These are phyloP conservation scores for Tetracladium setigerum DNA, from an alignment of 495 filamentous ascomycete genomes.

Conservation along the genomic window DNA sequence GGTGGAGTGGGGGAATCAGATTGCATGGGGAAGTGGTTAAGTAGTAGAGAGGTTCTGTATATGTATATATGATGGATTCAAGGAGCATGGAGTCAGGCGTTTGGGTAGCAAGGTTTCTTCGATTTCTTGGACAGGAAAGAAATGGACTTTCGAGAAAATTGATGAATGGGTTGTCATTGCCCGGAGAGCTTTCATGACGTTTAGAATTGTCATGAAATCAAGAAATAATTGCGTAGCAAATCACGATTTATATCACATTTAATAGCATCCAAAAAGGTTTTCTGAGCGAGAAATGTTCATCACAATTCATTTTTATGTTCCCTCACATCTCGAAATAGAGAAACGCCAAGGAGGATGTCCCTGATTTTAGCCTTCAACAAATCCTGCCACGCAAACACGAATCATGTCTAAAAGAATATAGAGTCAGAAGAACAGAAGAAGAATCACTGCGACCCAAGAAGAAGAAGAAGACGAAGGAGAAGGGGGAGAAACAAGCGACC, in stretches of 20 bases:
- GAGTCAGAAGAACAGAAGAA: neutral
- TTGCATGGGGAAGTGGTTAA: neutral
- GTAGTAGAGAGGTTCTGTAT: too few relatives aligned
- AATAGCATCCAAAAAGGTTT: too few relatives aligned
- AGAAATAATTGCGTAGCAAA: too few relatives aligned
- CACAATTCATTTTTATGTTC: conserved; percentile 10
- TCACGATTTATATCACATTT: too few relatives aligned
- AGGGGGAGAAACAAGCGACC: too few relatives aligned
- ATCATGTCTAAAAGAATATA: neutral
- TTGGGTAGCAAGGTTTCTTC: conserved; percentile 4
- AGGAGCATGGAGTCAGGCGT: neutral
- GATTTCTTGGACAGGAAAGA: neutral
- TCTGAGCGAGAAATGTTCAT: conserved; percentile 4
- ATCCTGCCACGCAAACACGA: too few relatives aligned
- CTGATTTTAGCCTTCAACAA: conserved; percentile 11
- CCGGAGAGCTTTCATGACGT: too few relatives aligned
- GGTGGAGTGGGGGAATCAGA: neutral
- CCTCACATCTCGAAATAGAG: conserved; percentile 1
- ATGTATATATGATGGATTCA: neutral
- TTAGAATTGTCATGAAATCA: neutral
- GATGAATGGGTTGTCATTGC: neutral
- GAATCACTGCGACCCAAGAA: neutral
- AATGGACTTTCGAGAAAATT: neutral
- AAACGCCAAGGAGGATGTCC: conserved; percentile 16
- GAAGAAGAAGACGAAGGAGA: too few relatives aligned